phyloP scores from a whole-genome alignment of 305 asterid species.

The Fraxinus latifolia region DNA sequence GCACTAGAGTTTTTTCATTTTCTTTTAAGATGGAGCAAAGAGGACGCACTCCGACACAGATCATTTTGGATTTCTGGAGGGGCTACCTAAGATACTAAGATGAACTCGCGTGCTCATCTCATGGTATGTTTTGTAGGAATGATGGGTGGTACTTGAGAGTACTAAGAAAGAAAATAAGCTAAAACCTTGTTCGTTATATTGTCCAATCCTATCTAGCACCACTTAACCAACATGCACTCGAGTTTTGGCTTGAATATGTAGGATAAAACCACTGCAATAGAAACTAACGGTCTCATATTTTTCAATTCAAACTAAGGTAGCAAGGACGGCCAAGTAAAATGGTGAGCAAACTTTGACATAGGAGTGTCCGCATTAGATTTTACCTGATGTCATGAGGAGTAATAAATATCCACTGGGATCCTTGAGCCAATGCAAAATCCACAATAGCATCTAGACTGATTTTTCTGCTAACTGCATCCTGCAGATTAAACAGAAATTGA shows the following conservation, averaged over 20 bases:
- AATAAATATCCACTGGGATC: slow-evolving; percentile 93
- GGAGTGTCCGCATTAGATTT: background rate
- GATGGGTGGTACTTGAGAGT: background rate
- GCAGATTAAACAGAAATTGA: slow-evolving; percentile 27
- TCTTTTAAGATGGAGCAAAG: background rate
- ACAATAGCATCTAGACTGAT: slow-evolving; percentile 82
- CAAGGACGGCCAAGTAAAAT: slow-evolving; percentile 1
- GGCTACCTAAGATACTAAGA: background rate
- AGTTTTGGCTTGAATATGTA: background rate
- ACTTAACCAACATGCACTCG: background rate
- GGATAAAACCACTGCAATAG: background rate
- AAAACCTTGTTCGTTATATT: background rate
- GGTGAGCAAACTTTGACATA: background rate
- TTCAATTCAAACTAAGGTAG: background rate
- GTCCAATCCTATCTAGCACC: background rate
- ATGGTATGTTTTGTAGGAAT: background rate
- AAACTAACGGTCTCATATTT: background rate
- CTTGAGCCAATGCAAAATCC: slow-evolving; percentile 84
- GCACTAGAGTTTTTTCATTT: background rate
- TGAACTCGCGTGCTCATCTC: background rate
- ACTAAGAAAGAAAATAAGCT: background rate
- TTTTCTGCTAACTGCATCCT: slow-evolving; percentile 97
- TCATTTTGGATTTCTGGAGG: background rate
- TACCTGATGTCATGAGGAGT: slow-evolving; percentile 96
- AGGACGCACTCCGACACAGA: background rate